Conservation (phyloP, 768 basidiomycete genomes). For the Kwoniella heveanensis region DNA sequence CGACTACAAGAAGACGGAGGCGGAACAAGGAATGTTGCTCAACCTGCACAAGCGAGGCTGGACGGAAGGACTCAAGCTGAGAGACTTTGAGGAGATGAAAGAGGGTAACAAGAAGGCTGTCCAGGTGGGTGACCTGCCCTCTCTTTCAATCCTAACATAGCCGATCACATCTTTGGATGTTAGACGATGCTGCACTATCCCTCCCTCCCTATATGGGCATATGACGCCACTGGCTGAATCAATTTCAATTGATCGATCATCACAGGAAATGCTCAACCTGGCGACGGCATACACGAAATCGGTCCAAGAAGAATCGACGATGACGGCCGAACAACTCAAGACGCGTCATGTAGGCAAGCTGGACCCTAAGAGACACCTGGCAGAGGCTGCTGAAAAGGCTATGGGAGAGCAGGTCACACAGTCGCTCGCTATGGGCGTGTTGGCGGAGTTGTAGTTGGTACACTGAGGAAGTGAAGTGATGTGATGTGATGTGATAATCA, state of each 20-base stretch:
- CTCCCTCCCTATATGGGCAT: too few species aligned
- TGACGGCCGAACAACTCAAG: constrained; percentile 89
- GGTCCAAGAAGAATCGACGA: constrained; percentile 95
- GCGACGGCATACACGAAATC: constrained; percentile 97
- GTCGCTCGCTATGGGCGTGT: constrained; percentile 89
- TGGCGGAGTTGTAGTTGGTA: constrained; percentile 74
- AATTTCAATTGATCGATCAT: too few species aligned
- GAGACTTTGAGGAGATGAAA: constrained; percentile 86
- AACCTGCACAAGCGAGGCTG: constrained; percentile 98
- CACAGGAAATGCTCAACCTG: constrained; percentile 87
- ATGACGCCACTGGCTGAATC: too few species aligned
- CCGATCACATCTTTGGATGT: too few species aligned
- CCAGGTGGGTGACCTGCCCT: constrained; percentile 81
- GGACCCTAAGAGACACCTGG: constrained; percentile 95
- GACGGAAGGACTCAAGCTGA: constrained; percentile 92
- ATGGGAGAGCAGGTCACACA: constrained; percentile 98
- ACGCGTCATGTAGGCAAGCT: constrained; percentile 97
- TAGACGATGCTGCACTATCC: too few species aligned
- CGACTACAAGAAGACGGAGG: constrained; percentile 96
- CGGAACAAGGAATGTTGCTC: constrained; percentile 98
- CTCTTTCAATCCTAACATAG: too few species aligned
- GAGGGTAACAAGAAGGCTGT: constrained; percentile 88
- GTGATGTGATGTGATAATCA: too few species aligned
- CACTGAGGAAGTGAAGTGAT: too few species aligned
- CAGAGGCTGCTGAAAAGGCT: constrained; percentile 95